Percentiles rank a stretch among this genome's conserved stretches.
Conservation (phyloP, 495 filamentous ascomycete genomes). For the Monascus purpureus region DNA sequence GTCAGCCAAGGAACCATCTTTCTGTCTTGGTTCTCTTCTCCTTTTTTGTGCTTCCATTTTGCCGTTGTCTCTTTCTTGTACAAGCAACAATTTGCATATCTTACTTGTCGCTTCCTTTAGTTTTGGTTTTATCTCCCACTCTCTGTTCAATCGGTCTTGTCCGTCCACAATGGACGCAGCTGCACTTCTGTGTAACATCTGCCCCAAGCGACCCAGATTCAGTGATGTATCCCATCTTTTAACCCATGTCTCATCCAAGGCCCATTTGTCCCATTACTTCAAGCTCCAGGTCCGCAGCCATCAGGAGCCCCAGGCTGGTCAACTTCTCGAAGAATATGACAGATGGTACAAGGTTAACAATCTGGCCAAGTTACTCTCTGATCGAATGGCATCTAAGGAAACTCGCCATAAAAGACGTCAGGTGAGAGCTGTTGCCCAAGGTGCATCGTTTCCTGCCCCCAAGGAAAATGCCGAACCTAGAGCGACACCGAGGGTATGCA, state of each 20-base stretch:
- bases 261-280: conserved; percentile 62
- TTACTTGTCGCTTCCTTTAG: conserved; percentile 18
- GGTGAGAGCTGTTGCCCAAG: conserved; percentile 5
- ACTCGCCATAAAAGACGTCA: conserved; percentile 35
- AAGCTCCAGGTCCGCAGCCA: conserved; percentile 52
- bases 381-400: conserved; percentile 59
- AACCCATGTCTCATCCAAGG: conserved; percentile 77
- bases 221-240: conserved; percentile 81
- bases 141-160: conserved; percentile 3
- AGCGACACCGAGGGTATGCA: background rate
- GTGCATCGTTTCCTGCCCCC: background rate
- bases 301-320: conserved; percentile 35
- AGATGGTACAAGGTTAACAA: conserved; percentile 53
- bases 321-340: conserved; percentile 45
- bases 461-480: conserved; percentile 2
- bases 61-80: conserved; percentile 5
- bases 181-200: conserved; percentile 64
- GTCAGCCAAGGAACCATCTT: background rate
- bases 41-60: conserved; percentile 4
- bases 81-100: conserved; percentile 8
- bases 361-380: conserved; percentile 51
- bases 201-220: conserved; percentile 61
- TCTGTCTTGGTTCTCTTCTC: conserved; percentile 11
- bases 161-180: conserved; percentile 35
- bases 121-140: conserved; percentile 2